Conservation (phyloP, 805 yeast species). For the Candida caryicola region DNA sequence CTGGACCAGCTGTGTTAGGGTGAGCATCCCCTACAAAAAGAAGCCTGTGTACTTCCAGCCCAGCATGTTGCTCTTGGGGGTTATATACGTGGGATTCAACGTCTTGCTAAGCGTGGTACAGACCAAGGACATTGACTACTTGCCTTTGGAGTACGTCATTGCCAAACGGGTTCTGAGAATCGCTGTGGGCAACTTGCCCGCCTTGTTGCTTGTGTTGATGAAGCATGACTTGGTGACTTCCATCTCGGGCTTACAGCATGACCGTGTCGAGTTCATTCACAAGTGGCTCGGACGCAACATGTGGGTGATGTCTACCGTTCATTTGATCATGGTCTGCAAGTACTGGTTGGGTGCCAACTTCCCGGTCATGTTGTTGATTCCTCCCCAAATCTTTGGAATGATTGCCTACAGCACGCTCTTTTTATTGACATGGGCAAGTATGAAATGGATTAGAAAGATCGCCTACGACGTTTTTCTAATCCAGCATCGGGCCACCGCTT, state of each 20-base stretch:
- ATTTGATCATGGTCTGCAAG: constrained; percentile 27
- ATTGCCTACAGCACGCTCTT: constrained; percentile 41
- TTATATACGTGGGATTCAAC: constrained; percentile 27
- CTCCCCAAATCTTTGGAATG: constrained; percentile 51
- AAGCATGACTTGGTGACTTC: constrained; percentile 40
- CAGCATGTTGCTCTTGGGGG: constrained; percentile 29
- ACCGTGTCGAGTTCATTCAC: constrained; percentile 38
- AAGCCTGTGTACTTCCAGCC: constrained; percentile 39
- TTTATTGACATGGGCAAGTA: constrained; percentile 34
- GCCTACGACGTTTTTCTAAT: constrained; percentile 44
- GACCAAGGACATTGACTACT: constrained; percentile 39
- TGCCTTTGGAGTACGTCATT: constrained; percentile 37
- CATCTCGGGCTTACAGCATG: constrained; percentile 42
- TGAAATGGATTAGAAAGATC: constrained; percentile 32
- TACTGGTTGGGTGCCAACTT: constrained; percentile 44
- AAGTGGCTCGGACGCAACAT: constrained; percentile 44
- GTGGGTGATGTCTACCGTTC: constrained; percentile 35
- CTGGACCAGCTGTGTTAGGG: constrained; percentile 23
- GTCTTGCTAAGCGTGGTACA: constrained; percentile 26
- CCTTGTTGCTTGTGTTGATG: constrained; percentile 33
- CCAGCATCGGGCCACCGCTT: constrained; percentile 41
- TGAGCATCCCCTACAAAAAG: constrained; percentile 20
- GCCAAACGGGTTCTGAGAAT: constrained; percentile 43
- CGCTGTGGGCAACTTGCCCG: constrained; percentile 39
- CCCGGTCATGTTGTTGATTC: constrained; percentile 40